phyloP scores from a whole-genome alignment of 768 basidiomycete species.

The Trametes maxima region DNA sequence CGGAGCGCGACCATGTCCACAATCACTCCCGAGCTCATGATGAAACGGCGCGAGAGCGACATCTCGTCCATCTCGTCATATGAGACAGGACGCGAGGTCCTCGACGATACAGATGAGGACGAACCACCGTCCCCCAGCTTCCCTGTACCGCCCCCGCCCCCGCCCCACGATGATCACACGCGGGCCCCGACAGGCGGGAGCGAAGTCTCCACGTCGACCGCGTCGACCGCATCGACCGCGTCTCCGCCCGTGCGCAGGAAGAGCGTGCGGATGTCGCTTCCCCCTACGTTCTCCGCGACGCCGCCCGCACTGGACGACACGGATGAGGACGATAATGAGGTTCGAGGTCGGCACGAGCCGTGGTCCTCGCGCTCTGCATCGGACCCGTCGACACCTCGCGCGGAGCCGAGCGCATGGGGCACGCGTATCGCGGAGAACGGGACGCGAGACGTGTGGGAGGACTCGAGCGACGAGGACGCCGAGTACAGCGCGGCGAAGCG shows the following conservation, averaged over 20 bases:
- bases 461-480: conserved; percentile 72
- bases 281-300: conserved; percentile 74
- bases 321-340: conserved; percentile 45
- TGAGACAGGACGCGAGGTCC: conserved; percentile 62
- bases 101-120: conserved; percentile 40
- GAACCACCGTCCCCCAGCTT: conserved; percentile 3
- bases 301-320: conserved; percentile 58
- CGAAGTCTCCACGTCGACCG: conserved; percentile 34
- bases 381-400: conserved; percentile 14
- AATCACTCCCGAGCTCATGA: neutral
- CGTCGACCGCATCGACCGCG: conserved; percentile 32
- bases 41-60: conserved; percentile 36
- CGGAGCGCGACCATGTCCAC: neutral
- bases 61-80: conserved; percentile 61
- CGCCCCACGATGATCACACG: conserved; percentile 21
- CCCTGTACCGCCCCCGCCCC: conserved; percentile 22
- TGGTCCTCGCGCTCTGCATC: conserved; percentile 23
- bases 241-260: conserved; percentile 47
- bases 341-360: conserved; percentile 21
- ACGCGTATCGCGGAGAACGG: conserved; percentile 22
- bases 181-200: conserved; percentile 23
- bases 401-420: conserved; percentile 26
- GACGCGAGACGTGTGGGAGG: conserved; percentile 59
- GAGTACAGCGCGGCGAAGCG: conserved; percentile 61
- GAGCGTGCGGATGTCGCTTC: conserved; percentile 77